phyloP scores from a whole-genome alignment of 2,329 filamentous ascomycete species.

The Aspergillus brasiliensis region DNA sequence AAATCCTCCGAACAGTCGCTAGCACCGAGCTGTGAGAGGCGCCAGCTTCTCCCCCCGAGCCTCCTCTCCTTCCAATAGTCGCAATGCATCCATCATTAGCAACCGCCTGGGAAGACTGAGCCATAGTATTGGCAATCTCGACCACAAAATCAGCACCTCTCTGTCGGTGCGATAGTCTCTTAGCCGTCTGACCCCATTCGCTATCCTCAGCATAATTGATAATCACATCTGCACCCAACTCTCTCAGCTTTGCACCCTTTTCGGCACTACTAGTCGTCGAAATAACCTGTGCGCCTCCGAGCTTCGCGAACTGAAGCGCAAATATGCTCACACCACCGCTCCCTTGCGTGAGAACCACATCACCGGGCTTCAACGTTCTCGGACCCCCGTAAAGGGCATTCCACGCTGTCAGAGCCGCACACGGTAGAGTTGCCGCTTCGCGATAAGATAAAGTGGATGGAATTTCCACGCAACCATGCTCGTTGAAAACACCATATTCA shows the following conservation, averaged over 20 bases:
- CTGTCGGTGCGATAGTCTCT: conserved; percentile 58
- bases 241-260: conserved; percentile 52
- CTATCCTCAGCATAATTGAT: conserved; percentile 59
- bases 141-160: not conserved
- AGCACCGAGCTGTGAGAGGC: not conserved
- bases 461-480: not conserved
- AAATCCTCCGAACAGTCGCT: not conserved
- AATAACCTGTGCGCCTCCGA: conserved; percentile 52
- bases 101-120: not conserved
- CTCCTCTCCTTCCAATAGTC: not conserved
- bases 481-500: conserved; percentile 2
- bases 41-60: not conserved
- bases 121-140: conserved; percentile 5
- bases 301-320: conserved; percentile 43
- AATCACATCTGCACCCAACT: conserved; percentile 55
- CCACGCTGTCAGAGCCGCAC: conserved; percentile 6
- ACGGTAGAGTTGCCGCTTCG: conserved; percentile 2
- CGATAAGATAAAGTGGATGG: not conserved
- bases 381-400: not conserved
- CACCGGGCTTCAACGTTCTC: conserved; percentile 51
- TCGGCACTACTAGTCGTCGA: conserved; percentile 57
- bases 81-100: not conserved
- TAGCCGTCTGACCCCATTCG: conserved; percentile 62
- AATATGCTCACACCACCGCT: conserved; percentile 59
- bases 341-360: conserved; percentile 57